Conservation (phyloP, 2,329 filamentous ascomycete species). For the Talaromyces sp. region DNA sequence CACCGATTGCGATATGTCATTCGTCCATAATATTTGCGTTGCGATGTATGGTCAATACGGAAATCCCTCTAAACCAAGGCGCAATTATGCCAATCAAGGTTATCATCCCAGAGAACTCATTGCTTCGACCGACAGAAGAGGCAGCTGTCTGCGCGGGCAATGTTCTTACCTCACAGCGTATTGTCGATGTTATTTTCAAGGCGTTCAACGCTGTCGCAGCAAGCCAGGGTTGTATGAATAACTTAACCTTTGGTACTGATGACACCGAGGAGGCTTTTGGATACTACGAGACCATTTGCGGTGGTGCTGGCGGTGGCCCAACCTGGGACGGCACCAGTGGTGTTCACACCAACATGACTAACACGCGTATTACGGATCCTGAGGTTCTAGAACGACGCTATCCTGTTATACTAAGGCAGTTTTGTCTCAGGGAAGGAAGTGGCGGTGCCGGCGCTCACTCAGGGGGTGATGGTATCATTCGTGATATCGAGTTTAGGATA, state of each 20-base stretch:
- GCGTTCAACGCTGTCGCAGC: conserved; percentile 24
- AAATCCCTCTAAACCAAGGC: conserved; percentile 7
- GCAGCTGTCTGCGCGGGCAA: conserved; percentile 25
- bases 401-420: conserved; percentile 3
- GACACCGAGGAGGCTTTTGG: conserved; percentile 11
- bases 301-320: conserved; percentile 2
- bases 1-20: conserved; percentile 1
- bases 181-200: conserved; percentile 29
- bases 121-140: not conserved
- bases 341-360: conserved; percentile 8
- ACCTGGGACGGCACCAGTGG: conserved; percentile 7
- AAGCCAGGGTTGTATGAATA: conserved; percentile 25
- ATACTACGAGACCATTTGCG: conserved; percentile 11
- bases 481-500: conserved; percentile 2
- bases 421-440: not conserved
- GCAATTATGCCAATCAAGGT: conserved; percentile 2
- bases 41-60: conserved; percentile 4
- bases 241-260: conserved; percentile 24
- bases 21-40: conserved; percentile 3
- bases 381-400: conserved; percentile 4
- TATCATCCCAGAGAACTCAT: conserved; percentile 2
- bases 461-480: conserved; percentile 6
- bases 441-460: not conserved
- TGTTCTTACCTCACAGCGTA: conserved; percentile 23
- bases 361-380: conserved; percentile 7